Base-by-base conservation (phyloP, 495 filamentous ascomycete species). In the Talaromyces borbonicus region DNA sequence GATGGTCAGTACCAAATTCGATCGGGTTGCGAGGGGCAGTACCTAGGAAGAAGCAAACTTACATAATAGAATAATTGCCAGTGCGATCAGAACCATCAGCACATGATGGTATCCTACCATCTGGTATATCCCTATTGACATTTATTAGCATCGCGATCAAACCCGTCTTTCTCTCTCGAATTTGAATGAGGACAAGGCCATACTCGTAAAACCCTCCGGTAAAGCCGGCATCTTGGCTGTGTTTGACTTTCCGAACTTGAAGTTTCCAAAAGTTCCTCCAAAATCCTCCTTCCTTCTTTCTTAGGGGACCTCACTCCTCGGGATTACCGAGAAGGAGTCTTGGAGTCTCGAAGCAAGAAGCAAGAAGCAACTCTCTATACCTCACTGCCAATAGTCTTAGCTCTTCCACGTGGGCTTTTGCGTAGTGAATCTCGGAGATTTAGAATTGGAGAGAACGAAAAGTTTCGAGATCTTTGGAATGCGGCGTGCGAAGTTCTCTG, bases 101-200 rank as follows among this genome's bases (percentile, higher is more conserved):
- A 96, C 85, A 78, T 99, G 92, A 67, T 99, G 92, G 66, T 97
- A 99, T 50, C 93, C 92, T 49, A 99, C 80, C 68, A 95, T 87
- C 48, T 92, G 90, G 68, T 96, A 75, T 57, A 90, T 79, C 56
- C 87, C 88, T 95, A 54, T 35, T 19, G n/a, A 23, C 9, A 22
- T 1, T n/a, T n/a, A 23, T 40, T 38, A 49, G 35, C 26, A 19
- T 38, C n/a, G n/a, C n/a, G n/a, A n/a, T n/a, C n/a, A n/a, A n/a
- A n/a, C n/a, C n/a, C n/a, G n/a, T n/a, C n/a, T n/a, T n/a, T n/a
- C n/a, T n/a, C n/a, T n/a, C n/a, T n/a, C n/a, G n/a, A n/a, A n/a
- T n/a, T n/a, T n/a, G n/a, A n/a, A n/a, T n/a, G n/a, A n/a, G n/a
- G n/a, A n/a, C n/a, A n/a, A n/a, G n/a, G n/a, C n/a, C n/a, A 7